These are phyloP conservation scores for Tulasnella sp. DNA, from an alignment of 768 basidiomycete genomes.

Conservation along the genomic window DNA sequence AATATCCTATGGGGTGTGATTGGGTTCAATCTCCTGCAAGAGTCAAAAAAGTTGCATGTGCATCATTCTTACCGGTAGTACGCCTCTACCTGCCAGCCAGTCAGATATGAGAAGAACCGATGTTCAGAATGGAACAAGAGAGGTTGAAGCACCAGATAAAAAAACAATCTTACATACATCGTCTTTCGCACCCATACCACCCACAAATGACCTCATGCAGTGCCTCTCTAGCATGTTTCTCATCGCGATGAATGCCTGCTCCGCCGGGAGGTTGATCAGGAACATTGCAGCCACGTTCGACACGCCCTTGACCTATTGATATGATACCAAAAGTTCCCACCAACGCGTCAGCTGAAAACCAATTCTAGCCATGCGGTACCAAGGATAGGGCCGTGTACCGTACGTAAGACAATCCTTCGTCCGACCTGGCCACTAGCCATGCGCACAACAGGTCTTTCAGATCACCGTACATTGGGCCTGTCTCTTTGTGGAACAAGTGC, in stretches of 20 bases:
- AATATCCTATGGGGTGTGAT: slow-evolving; percentile 51
- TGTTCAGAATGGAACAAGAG: background rate
- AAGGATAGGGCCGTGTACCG: slow-evolving; percentile 5
- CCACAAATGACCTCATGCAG: slow-evolving; percentile 76
- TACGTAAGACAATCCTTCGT: slow-evolving; percentile 70
- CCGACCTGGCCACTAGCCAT: slow-evolving; percentile 77
- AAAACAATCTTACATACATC: slow-evolving; percentile 52
- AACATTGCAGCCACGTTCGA: slow-evolving; percentile 67
- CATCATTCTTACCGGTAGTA: slow-evolving; percentile 60
- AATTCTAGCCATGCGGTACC: background rate
- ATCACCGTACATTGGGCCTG: slow-evolving; percentile 71
- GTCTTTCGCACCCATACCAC: slow-evolving; percentile 53
- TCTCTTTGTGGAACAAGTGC: slow-evolving; percentile 67
- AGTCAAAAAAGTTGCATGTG: background rate
- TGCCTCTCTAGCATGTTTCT: slow-evolving; percentile 77
- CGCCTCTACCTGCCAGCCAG: slow-evolving; percentile 59
- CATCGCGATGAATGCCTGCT: slow-evolving; percentile 66
- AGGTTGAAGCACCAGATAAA: too few relatives aligned
- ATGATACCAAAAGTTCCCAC: too few relatives aligned
- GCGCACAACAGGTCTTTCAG: slow-evolving; percentile 75
- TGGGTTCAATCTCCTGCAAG: too few relatives aligned
- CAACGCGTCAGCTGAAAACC: background rate
- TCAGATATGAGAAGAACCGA: background rate
- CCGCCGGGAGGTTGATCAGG: slow-evolving; percentile 68
- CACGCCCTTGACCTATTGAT: slow-evolving; percentile 21